Conservation (phyloP, 1,139 yeast genomes). For the Magnusiomyces tetraspermus region DNA sequence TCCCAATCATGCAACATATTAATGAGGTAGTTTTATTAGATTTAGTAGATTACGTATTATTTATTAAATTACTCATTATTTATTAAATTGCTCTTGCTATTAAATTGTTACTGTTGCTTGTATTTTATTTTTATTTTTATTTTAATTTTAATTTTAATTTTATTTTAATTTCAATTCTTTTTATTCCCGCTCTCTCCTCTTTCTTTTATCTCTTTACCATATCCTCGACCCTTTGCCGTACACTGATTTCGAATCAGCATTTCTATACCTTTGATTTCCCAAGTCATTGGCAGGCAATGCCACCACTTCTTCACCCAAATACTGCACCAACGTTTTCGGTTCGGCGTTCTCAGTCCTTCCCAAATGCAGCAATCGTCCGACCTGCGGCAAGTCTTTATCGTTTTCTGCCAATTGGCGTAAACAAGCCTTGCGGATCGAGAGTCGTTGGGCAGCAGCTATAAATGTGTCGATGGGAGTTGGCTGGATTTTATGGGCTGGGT, state of each 20-base stretch:
- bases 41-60: too few species aligned
- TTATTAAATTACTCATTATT: too few species aligned
- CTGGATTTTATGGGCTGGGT: slow-evolving; percentile 2
- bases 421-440: slow-evolving; percentile 8
- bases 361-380: slow-evolving; percentile 12
- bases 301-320: slow-evolving; percentile 11
- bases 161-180: background rate
- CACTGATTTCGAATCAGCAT: slow-evolving; percentile 6
- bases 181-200: background rate
- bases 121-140: too few species aligned
- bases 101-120: too few species aligned
- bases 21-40: too few species aligned
- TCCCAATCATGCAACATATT: too few species aligned
- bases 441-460: slow-evolving; percentile 8
- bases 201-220: background rate
- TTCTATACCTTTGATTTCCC: slow-evolving; percentile 13
- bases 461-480: slow-evolving; percentile 6
- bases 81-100: too few species aligned
- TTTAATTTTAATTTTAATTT: background rate
- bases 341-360: slow-evolving; percentile 9
- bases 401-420: slow-evolving; percentile 7
- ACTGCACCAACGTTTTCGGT: slow-evolving; percentile 9
- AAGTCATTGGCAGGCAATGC: slow-evolving; percentile 12
- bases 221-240: background rate
- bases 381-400: slow-evolving; percentile 13